These are phyloP conservation scores for Puya raimondii DNA, from an alignment of 176 grass and related monocot species.

Conservation along the genomic window DNA sequence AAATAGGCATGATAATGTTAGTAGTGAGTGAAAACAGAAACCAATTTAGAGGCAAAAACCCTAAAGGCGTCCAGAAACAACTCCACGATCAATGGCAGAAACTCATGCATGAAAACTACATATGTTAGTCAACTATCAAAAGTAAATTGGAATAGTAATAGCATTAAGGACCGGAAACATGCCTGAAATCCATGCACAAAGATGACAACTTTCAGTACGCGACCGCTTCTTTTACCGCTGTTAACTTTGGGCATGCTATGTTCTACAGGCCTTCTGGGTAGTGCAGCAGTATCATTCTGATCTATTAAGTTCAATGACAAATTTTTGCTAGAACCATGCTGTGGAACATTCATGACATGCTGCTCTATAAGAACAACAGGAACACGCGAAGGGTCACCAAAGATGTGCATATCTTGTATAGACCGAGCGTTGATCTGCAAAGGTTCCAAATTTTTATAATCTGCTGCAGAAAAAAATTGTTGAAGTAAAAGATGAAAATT, in stretches of 20 bases:
- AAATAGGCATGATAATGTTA: too few species aligned
- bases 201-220: conserved; percentile 55
- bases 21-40: too few species aligned
- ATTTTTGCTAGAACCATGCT: conserved; percentile 41
- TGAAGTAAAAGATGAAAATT: neutral
- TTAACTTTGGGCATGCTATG: conserved; percentile 18
- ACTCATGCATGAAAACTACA: neutral
- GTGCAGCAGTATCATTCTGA: conserved; percentile 20
- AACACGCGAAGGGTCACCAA: conserved; percentile 70
- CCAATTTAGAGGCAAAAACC: neutral
- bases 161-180: conserved; percentile 13
- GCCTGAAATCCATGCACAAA: conserved; percentile 99
- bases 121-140: conserved; percentile 4
- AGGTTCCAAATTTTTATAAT: neutral
- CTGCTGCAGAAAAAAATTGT: neutral
- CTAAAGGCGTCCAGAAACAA: neutral
- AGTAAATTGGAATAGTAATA: neutral
- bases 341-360: conserved; percentile 71
- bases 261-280: conserved; percentile 27
- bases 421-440: conserved; percentile 62
- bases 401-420: conserved; percentile 92
- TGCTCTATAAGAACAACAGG: conserved; percentile 91
- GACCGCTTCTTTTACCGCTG: conserved; percentile 34
- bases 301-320: conserved; percentile 26
- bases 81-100: conserved; percentile 1